Evolutionary conservation across 2,329 filamentous ascomycete genomes (phyloP), one percentile per base, ranked within the genome.

Genomic region (Bipolaris gigantea): DNA sequence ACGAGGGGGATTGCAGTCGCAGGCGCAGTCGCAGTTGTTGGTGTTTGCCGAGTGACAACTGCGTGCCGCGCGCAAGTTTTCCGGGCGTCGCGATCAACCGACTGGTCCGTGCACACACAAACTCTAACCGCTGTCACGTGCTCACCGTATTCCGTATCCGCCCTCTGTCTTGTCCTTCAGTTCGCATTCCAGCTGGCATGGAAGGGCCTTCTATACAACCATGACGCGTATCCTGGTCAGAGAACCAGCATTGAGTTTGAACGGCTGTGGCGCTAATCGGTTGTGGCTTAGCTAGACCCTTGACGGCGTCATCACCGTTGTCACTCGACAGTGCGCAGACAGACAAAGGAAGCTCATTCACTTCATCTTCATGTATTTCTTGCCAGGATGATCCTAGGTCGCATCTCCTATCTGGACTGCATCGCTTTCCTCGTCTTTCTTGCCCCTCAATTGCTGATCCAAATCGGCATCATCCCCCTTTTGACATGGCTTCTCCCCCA

Each of bases 401-500:
- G 88, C 53, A 84, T 94, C 40, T 90, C 87, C 6, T 88, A 88
- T 73, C 71, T 91, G 25, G 90, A 94, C 76, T 92, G 89, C 76
- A 53, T 88, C 27, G 84, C 86, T 53, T 94, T 92, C 67, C 81
- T 89, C 44, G 47, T 87, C 38, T 87, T 90, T 65, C 81, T 93
- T 13, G 77, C 85, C 3, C 89, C 88, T 3, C 88, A 92, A 73
- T 77, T 94, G 34, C 76, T 93, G 32, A 75, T 86, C 59, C 83
- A 87, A 53, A 85, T 87, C 56, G 88, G 89, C 25, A 66, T 89
- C 15, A 73, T 86, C 51, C 76, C 79, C 44, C 86, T 87, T 1
- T 66, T 84, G 25, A 66, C 75, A 59, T 87, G 85, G 69, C 81
- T 81, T 13, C 50, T 89, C 47, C 79, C 79, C 63, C 84, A 84